Conservation (phyloP, 106 monocot genomes). For the Dendrobium officinale region DNA sequence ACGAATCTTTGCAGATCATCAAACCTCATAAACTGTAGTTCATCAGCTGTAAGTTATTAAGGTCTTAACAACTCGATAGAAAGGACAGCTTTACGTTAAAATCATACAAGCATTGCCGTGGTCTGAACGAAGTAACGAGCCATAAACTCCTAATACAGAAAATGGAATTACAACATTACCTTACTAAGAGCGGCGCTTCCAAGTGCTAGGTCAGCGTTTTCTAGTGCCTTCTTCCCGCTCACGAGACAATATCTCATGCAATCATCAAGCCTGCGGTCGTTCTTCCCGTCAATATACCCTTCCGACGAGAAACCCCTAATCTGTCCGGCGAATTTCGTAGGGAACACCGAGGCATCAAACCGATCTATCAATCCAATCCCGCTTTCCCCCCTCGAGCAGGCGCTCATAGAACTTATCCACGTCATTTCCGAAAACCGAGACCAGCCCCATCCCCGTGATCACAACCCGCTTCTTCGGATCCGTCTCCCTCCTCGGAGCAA, state of each 20-base stretch:
- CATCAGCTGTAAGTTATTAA: not conserved
- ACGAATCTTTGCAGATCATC: not conserved
- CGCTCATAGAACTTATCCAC: conserved; percentile 79
- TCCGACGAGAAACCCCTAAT: conserved; percentile 76
- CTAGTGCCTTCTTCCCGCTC: conserved; percentile 90
- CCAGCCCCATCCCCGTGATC: conserved; percentile 93
- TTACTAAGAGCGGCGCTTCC: conserved; percentile 32
- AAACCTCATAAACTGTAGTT: not conserved
- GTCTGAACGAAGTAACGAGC: not conserved
- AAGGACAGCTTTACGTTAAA: not conserved
- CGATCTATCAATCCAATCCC: conserved; percentile 80
- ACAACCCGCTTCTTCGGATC: conserved; percentile 95
- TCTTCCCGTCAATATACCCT: conserved; percentile 90
- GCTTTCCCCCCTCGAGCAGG: conserved; percentile 69
- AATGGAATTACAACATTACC: conserved; percentile 20
- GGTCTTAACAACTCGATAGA: not conserved
- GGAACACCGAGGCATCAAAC: conserved; percentile 87
- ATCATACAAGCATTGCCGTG: not conserved
- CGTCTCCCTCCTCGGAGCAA: conserved; percentile 69
- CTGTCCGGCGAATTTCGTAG: conserved; percentile 87
- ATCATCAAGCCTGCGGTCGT: conserved; percentile 73
- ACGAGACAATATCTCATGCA: conserved; percentile 73
- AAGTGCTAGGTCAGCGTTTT: conserved; percentile 43
- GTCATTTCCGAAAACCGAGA: conserved; percentile 91
- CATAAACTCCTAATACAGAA: not conserved